These are phyloP conservation scores for Venturia oleaginea DNA, from an alignment of 2,329 filamentous ascomycete species.

Conservation along the genomic window DNA sequence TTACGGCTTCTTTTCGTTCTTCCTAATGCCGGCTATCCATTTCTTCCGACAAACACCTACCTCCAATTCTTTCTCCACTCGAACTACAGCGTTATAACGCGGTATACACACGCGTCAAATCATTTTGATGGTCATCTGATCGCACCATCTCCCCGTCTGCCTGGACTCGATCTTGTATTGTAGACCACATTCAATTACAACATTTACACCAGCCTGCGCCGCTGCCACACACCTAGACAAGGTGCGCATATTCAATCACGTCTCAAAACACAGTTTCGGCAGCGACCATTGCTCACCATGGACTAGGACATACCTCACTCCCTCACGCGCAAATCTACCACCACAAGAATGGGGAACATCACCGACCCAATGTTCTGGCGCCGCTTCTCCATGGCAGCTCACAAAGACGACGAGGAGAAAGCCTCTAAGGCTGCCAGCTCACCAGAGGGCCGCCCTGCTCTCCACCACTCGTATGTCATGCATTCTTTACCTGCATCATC, in stretches of 20 bases:
- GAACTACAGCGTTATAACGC: background rate
- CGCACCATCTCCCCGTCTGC: background rate
- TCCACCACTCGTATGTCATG: slow-evolving; percentile 31
- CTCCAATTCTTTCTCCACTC: background rate
- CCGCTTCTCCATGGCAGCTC: slow-evolving; percentile 49
- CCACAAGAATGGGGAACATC: slow-evolving; percentile 21
- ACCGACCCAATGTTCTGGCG: slow-evolving; percentile 52
- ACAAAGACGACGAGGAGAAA: slow-evolving; percentile 41
- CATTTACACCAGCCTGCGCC: background rate
- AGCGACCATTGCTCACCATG: background rate
- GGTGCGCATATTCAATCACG: background rate
- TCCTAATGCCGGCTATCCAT: background rate
- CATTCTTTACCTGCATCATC: background rate
- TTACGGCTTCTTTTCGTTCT: background rate
- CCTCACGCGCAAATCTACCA: background rate
- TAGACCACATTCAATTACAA: no score
- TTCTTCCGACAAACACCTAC: background rate
- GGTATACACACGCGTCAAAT: background rate
- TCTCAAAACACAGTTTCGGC: background rate
- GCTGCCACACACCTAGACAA: background rate
- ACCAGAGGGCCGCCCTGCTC: slow-evolving; percentile 16
- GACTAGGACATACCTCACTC: background rate
- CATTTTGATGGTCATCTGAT: background rate
- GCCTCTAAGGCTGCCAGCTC: background rate
- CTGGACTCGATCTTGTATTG: background rate